Evolutionary conservation across 805 yeast species (phyloP).

Genomic region (Wickerhamomyces sydowiorum): DNA sequence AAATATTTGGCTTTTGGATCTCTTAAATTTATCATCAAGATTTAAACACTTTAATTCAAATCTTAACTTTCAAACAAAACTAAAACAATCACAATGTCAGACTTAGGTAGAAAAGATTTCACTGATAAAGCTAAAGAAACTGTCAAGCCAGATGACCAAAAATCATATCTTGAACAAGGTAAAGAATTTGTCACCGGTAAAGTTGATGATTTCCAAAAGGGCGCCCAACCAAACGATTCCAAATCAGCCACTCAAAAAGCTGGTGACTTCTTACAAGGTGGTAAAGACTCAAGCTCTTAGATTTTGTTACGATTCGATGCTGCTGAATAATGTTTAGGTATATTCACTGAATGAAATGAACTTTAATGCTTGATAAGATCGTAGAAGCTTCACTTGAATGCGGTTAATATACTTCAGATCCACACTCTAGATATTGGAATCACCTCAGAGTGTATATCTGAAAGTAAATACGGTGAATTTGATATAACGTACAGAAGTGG

Average conservation of each 20-base stretch:
- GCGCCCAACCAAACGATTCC: conserved; percentile 55
- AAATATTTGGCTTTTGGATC: neutral
- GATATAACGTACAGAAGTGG: too few species aligned
- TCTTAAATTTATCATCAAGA: neutral
- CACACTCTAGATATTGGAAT: too few species aligned
- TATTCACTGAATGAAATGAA: too few species aligned
- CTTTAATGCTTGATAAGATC: too few species aligned
- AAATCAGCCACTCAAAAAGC: conserved; percentile 68
- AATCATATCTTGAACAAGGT: conserved; percentile 56
- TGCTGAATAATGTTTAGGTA: too few species aligned
- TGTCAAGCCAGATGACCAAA: conserved; percentile 66
- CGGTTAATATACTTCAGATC: too few species aligned
- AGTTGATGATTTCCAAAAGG: conserved; percentile 58
- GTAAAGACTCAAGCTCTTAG: conserved; percentile 15
- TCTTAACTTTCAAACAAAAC: neutral
- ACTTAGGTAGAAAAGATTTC: conserved; percentile 71
- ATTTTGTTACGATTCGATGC: too few species aligned
- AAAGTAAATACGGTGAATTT: too few species aligned
- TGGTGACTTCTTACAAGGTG: conserved; percentile 53
- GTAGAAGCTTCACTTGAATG: too few species aligned
- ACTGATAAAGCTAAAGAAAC: conserved; percentile 63
- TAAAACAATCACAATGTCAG: conserved; percentile 28
- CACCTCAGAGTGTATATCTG: too few species aligned
- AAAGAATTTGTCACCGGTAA: conserved; percentile 65
- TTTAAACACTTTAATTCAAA: neutral